Evolutionary conservation across 805 yeast species (phyloP).

Genomic region (Lachancea waltii): DNA sequence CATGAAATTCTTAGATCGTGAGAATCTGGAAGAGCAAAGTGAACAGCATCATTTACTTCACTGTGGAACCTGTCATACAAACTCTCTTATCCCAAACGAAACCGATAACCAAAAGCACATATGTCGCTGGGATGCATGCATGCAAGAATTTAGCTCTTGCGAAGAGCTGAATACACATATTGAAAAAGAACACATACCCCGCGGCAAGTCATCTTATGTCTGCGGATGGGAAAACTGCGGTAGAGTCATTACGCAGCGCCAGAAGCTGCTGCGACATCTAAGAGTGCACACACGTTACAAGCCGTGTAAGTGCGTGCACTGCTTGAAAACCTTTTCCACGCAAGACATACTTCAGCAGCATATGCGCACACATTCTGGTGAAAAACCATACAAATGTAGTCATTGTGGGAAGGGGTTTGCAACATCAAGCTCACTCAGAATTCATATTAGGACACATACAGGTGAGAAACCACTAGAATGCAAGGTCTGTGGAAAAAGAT

Average conservation of each 20-base stretch:
- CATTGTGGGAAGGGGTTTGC: slow-evolving; percentile 74
- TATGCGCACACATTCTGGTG: slow-evolving; percentile 79
- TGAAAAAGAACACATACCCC: slow-evolving; percentile 58
- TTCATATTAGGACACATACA: slow-evolving; percentile 80
- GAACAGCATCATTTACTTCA: slow-evolving; percentile 14
- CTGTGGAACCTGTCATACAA: slow-evolving; percentile 6
- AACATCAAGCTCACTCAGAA: slow-evolving; percentile 73
- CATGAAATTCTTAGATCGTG: slow-evolving; percentile 21
- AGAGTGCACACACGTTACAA: slow-evolving; percentile 82
- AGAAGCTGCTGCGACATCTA: slow-evolving; percentile 77
- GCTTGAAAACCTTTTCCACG: slow-evolving; percentile 69
- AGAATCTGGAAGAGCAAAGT: slow-evolving; percentile 14
- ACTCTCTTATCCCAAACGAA: background rate
- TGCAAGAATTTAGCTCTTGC: slow-evolving; percentile 41
- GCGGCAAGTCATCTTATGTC: slow-evolving; percentile 59
- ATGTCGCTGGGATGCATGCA: slow-evolving; percentile 42
- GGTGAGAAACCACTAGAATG: slow-evolving; percentile 86
- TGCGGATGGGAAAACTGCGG: slow-evolving; percentile 80
- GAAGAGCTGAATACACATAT: slow-evolving; percentile 69
- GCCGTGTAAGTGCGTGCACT: slow-evolving; percentile 67
- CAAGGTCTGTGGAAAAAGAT: slow-evolving; percentile 74
- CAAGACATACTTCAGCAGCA: slow-evolving; percentile 77
- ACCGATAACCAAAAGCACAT: slow-evolving; percentile 1
- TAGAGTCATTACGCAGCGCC: slow-evolving; percentile 72
- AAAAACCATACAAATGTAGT: slow-evolving; percentile 72